These are phyloP conservation scores for Nicotiana sylvestris DNA, from an alignment of 257 asterid genomes.

Conservation along the genomic window DNA sequence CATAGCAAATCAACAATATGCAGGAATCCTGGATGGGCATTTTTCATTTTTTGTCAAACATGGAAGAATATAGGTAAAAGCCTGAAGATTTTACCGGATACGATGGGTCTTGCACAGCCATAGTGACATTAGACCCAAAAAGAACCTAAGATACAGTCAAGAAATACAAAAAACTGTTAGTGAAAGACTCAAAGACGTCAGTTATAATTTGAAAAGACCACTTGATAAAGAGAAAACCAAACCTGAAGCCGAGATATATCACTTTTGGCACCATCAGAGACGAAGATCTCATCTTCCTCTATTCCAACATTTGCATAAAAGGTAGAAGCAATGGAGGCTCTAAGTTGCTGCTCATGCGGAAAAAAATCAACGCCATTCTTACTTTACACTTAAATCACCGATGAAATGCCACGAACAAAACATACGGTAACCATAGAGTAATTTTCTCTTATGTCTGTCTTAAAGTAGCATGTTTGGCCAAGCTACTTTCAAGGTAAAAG, in stretches of 20 bases:
- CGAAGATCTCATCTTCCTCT: conserved; percentile 86
- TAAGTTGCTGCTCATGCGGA: conserved; percentile 48
- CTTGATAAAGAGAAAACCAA: conserved; percentile 4
- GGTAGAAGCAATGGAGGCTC: conserved; percentile 86
- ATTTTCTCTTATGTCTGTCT: not conserved
- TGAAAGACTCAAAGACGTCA: conserved; percentile 10
- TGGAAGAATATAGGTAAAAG: not conserved
- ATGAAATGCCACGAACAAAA: not conserved
- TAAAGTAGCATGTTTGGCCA: not conserved
- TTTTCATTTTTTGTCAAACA: not conserved
- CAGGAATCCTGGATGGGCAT: not conserved
- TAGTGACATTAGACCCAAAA: conserved; percentile 85
- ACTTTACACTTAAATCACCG: not conserved
- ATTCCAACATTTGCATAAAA: conserved; percentile 80
- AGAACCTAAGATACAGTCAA: conserved; percentile 56
- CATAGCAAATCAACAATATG: not conserved
- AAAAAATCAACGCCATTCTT: not conserved
- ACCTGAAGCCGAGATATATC: conserved; percentile 99
- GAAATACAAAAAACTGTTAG: conserved; percentile 3
- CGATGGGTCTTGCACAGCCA: conserved; percentile 99
- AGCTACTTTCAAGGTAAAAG: no score
- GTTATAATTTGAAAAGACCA: not conserved
- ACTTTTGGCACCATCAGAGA: conserved; percentile 98
- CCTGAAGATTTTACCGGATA: conserved; percentile 62
- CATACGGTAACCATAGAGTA: not conserved